A percentile compares a stretch with the other conserved stretches of the same genome.
These are phyloP conservation scores for Colletotrichum viniferum DNA, from an alignment of 2,329 filamentous ascomycete species.

Conservation along the genomic window DNA sequence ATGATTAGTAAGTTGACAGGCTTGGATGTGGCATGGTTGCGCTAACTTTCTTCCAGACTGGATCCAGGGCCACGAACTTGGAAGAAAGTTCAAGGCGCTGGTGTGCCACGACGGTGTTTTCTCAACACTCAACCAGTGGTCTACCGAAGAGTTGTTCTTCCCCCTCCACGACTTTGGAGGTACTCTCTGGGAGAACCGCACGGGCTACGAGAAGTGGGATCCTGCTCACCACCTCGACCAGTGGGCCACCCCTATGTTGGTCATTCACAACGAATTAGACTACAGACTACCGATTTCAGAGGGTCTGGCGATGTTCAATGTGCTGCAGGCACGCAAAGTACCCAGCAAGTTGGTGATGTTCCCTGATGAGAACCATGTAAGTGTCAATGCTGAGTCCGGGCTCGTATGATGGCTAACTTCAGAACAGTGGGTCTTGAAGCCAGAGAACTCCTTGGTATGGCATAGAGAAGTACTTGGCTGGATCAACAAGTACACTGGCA, in stretches of 20 bases:
- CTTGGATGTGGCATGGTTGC: background rate
- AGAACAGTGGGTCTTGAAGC: constrained; percentile 81
- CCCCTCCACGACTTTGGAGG: constrained; percentile 71
- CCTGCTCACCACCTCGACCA: constrained; percentile 66
- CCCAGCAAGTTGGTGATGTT: constrained; percentile 82
- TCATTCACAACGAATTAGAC: constrained; percentile 88
- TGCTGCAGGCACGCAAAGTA: constrained; percentile 76
- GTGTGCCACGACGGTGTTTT: constrained; percentile 91
- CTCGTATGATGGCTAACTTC: constrained; percentile 23
- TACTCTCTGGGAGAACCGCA: constrained; percentile 64
- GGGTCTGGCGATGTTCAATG: constrained; percentile 84
- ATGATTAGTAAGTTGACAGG: constrained; percentile 66
- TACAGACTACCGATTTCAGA: constrained; percentile 87
- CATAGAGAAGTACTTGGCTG: constrained; percentile 84
- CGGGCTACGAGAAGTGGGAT: constrained; percentile 72
- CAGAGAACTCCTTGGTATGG: constrained; percentile 91
- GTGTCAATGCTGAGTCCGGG: constrained; percentile 21
- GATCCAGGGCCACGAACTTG: constrained; percentile 87
- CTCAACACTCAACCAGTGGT: constrained; percentile 69
- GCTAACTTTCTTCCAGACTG: constrained; percentile 62
- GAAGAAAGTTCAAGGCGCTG: constrained; percentile 83
- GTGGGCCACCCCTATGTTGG: constrained; percentile 85
- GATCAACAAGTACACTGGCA: constrained; percentile 67
- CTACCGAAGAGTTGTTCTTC: constrained; percentile 74
- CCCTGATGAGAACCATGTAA: constrained; percentile 71